phyloP scores from a whole-genome alignment of 805 yeast genomes.

The Tetrapisispora fleetii region DNA sequence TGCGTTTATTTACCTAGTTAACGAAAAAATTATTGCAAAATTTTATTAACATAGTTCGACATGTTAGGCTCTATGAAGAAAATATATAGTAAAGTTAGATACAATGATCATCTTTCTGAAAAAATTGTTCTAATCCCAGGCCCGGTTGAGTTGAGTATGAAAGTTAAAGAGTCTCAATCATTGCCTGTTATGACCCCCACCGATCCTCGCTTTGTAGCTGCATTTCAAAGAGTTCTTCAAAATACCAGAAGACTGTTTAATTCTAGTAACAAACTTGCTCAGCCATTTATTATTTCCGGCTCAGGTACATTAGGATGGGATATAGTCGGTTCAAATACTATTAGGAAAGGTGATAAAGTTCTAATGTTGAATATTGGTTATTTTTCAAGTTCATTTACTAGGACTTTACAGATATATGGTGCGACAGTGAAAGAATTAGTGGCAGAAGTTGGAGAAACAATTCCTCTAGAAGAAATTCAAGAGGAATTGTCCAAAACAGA shows the following conservation, averaged over 20 bases:
- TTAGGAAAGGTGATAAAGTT: constrained; percentile 59
- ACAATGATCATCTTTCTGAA: constrained; percentile 4
- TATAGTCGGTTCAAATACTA: constrained; percentile 66
- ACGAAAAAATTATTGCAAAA: neutral
- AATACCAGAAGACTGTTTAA: constrained; percentile 68
- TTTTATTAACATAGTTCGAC: neutral
- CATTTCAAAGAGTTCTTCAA: constrained; percentile 59
- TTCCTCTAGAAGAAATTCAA: constrained; percentile 48
- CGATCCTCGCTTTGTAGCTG: constrained; percentile 66
- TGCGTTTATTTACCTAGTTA: no score
- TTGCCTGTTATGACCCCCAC: constrained; percentile 87
- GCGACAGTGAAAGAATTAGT: constrained; percentile 64
- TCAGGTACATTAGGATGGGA: constrained; percentile 97
- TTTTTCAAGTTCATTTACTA: constrained; percentile 76
- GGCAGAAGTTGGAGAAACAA: constrained; percentile 66
- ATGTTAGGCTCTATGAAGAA: neutral
- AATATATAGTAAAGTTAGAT: neutral
- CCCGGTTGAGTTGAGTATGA: constrained; percentile 75
- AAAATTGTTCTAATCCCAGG: constrained; percentile 61
- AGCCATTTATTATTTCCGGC: constrained; percentile 76
- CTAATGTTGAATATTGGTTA: constrained; percentile 85
- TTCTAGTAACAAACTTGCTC: constrained; percentile 39
- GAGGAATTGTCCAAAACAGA: constrained; percentile 39
- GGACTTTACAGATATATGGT: constrained; percentile 61
- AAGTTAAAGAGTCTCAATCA: constrained; percentile 69